Evolutionary conservation across 2,329 filamentous ascomycete genomes (phyloP).

Genomic region (Microdochium bolleyi): DNA sequence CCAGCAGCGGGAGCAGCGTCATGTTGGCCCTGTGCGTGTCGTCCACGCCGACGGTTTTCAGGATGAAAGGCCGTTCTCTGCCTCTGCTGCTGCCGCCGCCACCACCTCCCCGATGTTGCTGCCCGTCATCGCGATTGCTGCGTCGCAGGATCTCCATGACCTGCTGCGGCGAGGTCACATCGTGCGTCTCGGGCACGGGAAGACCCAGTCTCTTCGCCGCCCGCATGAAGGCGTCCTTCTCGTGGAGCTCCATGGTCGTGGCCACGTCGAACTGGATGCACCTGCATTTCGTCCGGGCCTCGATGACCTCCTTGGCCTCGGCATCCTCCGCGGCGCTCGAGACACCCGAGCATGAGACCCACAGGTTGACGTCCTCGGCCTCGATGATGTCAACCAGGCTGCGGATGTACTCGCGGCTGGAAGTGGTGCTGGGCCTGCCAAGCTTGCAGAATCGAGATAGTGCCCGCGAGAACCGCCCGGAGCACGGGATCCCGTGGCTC

Average conservation of each 20-base stretch:
- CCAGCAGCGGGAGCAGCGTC: slow-evolving; percentile 52
- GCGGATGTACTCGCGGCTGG: slow-evolving; percentile 41
- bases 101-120: background rate
- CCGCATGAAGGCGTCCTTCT: slow-evolving; percentile 58
- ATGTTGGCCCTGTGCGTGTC: slow-evolving; percentile 52
- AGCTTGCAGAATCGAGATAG: slow-evolving; percentile 45
- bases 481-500: slow-evolving; percentile 31
- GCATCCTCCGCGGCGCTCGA: slow-evolving; percentile 60
- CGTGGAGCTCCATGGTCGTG: slow-evolving; percentile 50
- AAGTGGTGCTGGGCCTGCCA: slow-evolving; percentile 16
- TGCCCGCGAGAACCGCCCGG: slow-evolving; percentile 50
- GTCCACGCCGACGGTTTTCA: slow-evolving; percentile 59
- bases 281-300: slow-evolving; percentile 38
- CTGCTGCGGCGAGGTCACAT: slow-evolving; percentile 43
- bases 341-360: slow-evolving; percentile 68
- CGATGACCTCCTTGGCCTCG: slow-evolving; percentile 51
- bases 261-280: slow-evolving; percentile 55
- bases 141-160: slow-evolving; percentile 43
- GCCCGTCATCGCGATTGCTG: background rate
- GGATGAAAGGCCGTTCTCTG: slow-evolving; percentile 37
- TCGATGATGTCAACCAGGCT: slow-evolving; percentile 50
- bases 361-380: slow-evolving; percentile 56
- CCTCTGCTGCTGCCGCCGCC: background rate
- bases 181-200: slow-evolving; percentile 40
- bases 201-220: slow-evolving; percentile 47